Conservation (phyloP, 495 filamentous ascomycete species). For the Neurospora hispaniola region DNA sequence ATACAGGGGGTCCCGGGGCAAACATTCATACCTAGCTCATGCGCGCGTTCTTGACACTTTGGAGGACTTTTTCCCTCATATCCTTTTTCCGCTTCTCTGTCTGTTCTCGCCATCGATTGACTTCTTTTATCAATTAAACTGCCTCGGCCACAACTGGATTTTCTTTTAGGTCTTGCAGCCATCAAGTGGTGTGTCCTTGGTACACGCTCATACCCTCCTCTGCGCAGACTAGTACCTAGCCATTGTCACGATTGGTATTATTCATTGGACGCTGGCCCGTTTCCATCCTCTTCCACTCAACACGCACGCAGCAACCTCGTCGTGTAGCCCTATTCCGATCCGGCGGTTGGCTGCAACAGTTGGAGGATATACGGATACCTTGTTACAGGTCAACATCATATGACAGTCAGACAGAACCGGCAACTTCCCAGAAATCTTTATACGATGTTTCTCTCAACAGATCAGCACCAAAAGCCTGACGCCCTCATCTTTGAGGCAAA, state of each 20-base stretch:
- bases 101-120: not conserved
- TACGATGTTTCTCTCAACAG: conserved; percentile 17
- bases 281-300: not conserved
- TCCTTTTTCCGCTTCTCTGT: not conserved
- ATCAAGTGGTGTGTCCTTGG: not conserved
- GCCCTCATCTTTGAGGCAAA: conserved; percentile 4
- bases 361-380: not conserved
- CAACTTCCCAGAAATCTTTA: not conserved
- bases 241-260: not conserved
- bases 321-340: not conserved
- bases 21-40: not conserved
- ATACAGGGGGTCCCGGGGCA: not conserved
- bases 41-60: not conserved
- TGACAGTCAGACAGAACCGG: not conserved
- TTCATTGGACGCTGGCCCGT: not conserved
- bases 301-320: not conserved
- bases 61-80: not conserved
- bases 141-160: not conserved
- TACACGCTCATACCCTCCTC: not conserved
- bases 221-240: not conserved
- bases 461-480: conserved; percentile 5
- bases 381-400: not conserved
- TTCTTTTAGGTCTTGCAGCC: not conserved
- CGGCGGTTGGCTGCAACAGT: not conserved
- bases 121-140: not conserved